A percentile compares a stretch with the other conserved stretches of the same genome.
Conservation (phyloP, 352 stramenopile species). For the Phytophthora vignae region DNA sequence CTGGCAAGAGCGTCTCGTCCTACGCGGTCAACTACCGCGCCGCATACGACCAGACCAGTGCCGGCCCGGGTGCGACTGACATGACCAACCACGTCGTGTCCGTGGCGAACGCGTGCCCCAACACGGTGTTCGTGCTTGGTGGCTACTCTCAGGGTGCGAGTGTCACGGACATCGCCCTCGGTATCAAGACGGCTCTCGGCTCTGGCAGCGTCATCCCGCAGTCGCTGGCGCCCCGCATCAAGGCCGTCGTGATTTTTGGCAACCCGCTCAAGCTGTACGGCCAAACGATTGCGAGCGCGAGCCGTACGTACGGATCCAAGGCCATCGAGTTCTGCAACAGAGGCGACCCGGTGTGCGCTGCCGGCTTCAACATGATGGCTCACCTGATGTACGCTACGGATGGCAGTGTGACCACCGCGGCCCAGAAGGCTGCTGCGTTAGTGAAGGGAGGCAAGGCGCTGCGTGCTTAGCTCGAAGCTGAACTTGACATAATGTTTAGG, state of each 20-base stretch:
- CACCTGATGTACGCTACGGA: conserved; percentile 40
- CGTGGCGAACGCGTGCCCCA: conserved; percentile 34
- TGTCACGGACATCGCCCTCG: conserved; percentile 43
- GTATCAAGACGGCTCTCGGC: conserved; percentile 33
- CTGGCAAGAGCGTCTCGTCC: conserved; percentile 43
- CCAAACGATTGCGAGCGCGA: conserved; percentile 33
- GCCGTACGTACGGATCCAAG: conserved; percentile 34
- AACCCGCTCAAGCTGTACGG: conserved; percentile 41
- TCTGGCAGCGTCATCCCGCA: conserved; percentile 34
- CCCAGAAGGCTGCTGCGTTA: too few relatives aligned
- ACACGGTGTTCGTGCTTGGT: conserved; percentile 39
- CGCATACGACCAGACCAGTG: conserved; percentile 31
- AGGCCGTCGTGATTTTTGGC: conserved; percentile 47
- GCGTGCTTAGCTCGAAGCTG: too few relatives aligned
- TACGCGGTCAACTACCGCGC: conserved; percentile 46
- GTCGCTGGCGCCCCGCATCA: conserved; percentile 17
- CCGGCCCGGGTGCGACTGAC: conserved; percentile 9
- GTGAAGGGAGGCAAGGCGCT: too few relatives aligned
- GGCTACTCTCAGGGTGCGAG: conserved; percentile 47
- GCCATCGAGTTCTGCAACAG: conserved; percentile 42
- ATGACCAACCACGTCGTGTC: conserved; percentile 43
- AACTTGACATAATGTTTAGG: too few relatives aligned
- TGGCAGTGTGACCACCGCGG: conserved; percentile 6
- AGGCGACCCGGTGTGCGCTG: conserved; percentile 40
- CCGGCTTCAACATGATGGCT: conserved; percentile 36